Conservation (phyloP, 1,139 yeast genomes). For the Diutina siamensis region DNA sequence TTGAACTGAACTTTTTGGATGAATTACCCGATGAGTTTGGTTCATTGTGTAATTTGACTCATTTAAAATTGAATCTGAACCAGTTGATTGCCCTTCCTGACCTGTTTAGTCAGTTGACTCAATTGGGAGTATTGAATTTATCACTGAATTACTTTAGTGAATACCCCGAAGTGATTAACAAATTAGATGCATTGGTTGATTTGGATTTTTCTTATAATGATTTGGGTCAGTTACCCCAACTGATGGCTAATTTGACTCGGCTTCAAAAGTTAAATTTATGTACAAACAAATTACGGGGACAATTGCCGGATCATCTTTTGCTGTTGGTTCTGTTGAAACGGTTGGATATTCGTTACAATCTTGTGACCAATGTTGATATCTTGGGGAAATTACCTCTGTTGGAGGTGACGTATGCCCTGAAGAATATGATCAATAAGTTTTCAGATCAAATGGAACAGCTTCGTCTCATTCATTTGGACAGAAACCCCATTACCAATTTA, state of each 20-base stretch:
- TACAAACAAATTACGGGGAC: conserved; percentile 54
- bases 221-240: conserved; percentile 47
- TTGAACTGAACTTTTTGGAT: conserved; percentile 69
- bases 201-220: conserved; percentile 79
- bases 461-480: conserved; percentile 40
- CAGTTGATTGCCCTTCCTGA: conserved; percentile 57
- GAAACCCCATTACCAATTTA: conserved; percentile 70
- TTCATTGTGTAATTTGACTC: conserved; percentile 41
- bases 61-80: conserved; percentile 59
- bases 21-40: conserved; percentile 48
- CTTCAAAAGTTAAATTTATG: conserved; percentile 64
- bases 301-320: conserved; percentile 43
- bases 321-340: conserved; percentile 50
- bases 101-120: conserved; percentile 42
- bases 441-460: conserved; percentile 49
- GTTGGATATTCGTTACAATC: conserved; percentile 70
- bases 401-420: conserved; percentile 65
- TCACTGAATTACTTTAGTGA: conserved; percentile 67
- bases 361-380: conserved; percentile 51
- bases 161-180: conserved; percentile 63
- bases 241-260: conserved; percentile 45
- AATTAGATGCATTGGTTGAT: conserved; percentile 46
- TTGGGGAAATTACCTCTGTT: conserved; percentile 53
- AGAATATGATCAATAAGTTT: conserved; percentile 66
- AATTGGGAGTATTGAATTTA: conserved; percentile 53